Evolutionary conservation across 1,284 basidiomycete genomes (phyloP), one percentile per base, ranked within the genome.

Genomic region (Vanrija sp.): DNA sequence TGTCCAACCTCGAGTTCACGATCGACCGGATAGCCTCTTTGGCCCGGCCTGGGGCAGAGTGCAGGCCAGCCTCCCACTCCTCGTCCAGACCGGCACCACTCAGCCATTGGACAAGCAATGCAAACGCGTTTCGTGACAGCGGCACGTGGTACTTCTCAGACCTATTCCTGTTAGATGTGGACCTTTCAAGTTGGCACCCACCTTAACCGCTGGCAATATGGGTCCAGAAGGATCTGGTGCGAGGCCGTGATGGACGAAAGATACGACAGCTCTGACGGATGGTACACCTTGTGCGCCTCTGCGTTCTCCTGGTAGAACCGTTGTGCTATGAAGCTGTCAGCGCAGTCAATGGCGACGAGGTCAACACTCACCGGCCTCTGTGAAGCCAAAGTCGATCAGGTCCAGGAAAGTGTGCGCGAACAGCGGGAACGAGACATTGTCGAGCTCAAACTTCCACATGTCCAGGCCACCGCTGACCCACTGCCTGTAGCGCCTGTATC

Each of bases 321-420:
- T 25, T 85, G 80, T 15, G 89, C 91, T 88, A 59, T 5, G 25
- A 85, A 84, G 86, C 88, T 87, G 65, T 92, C 86, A 70, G 88
- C 86, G 72, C 86, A 87, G 5, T 89, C 56, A 85, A 82, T 65
- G 18, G 45, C 14, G 16, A 18, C 23, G 31, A 35, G 16, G 49
- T n/a, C 37, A 19, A 49, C 41, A 75, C 85, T 55, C 66, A 89
- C 89, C 90, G 41, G 92, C 88, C 63, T 91, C 87, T 63, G 88
- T 87, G 74, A 89, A 91, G 4, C 90, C 92, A 58, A 87, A 85
- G 66, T 93, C 85, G 50, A 98, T 86, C 45, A 99, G 82, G 72
- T 98, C 94, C 35, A 99, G 81, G 75, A 95, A 98, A 67, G 96
- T 96, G 75, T 99, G 93, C 41, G 89, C 91, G 71, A 98, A 98